Base-by-base conservation (phyloP, 257 asterid genomes). In the Scutellaria barbata region DNA sequence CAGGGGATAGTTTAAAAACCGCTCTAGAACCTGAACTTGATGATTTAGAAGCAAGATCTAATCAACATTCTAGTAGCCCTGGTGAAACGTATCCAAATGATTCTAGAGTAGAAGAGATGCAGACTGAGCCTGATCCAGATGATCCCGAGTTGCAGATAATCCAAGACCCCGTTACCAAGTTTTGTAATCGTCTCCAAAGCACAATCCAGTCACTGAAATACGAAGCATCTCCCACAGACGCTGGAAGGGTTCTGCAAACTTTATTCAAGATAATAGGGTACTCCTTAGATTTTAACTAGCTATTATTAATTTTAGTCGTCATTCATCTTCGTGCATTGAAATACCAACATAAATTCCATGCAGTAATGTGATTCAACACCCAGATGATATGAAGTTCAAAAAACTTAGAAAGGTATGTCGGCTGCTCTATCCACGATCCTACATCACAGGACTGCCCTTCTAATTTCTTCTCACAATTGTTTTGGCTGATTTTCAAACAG, bases 291-390 rank as follows among this genome's bases (percentile, higher is more conserved):
- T 55, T 39, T 16, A 72, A 8, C 39, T 61, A 35, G 12, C 20
- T 62, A 40, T 30, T 30, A 30, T 30, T 4, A 30, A 2, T 30
- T 52, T 55, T 60, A 30, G 63, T 40, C 60, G 17, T 25, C n/a
- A 10, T 6, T 42, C 39, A 16, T 41, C 22, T 67, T 63, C 20
- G 13, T 48, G 43, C 52, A 14, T 72, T 63, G 58, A 56, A 10
- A 48, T 30, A 39, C 53, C 74, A 53, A 72, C 25, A 7, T 60
- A 58, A 63, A 62, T 64, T 82, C 47, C 51, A 33, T 75, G 84
- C 96, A 95, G 99, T 81, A 95, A 91, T 80, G 87, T 81, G 74
- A 85, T 85, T 75, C 92, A 91, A 74, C 86, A 89, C 75, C 98
- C 96, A 16, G 73, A 77, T 74, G 95, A 89, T 43, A 63, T 80